phyloP scores from a whole-genome alignment of 2,329 filamentous ascomycete genomes.

The Phialocephala subalpina region DNA sequence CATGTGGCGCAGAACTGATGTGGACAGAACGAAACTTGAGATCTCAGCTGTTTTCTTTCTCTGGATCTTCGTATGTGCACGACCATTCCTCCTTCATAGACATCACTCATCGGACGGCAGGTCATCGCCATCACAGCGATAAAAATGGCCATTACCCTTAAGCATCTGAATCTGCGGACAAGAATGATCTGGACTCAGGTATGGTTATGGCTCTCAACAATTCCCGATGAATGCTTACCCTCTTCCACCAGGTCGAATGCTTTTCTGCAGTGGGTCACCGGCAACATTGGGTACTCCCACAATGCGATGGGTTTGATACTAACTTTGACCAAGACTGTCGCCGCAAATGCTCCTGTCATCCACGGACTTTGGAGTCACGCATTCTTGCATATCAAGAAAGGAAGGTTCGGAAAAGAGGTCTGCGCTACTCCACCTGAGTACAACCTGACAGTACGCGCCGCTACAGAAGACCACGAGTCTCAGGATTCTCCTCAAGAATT shows the following conservation, averaged over 20 bases:
- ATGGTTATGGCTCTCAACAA: background rate
- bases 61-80: slow-evolving; percentile 25
- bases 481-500: background rate
- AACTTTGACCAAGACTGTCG: slow-evolving; percentile 23
- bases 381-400: slow-evolving; percentile 24
- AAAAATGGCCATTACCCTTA: slow-evolving; percentile 23
- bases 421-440: slow-evolving; percentile 20
- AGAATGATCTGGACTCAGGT: slow-evolving; percentile 34
- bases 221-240: slow-evolving; percentile 5
- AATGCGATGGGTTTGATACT: background rate
- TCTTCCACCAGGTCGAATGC: slow-evolving; percentile 31
- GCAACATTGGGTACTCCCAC: background rate
- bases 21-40: slow-evolving; percentile 25
- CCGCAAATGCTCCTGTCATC: slow-evolving; percentile 38
- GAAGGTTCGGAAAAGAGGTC: slow-evolving; percentile 19
- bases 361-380: slow-evolving; percentile 34
- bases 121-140: slow-evolving; percentile 28
- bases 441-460: slow-evolving; percentile 11
- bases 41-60: slow-evolving; percentile 26
- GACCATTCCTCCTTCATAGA: background rate
- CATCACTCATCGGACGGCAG: slow-evolving; percentile 9
- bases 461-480: slow-evolving; percentile 7
- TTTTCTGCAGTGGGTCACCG: slow-evolving; percentile 29
- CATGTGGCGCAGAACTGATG: background rate
- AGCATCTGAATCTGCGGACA: slow-evolving; percentile 16